Conservation (phyloP, 306 rosid genomes). For the Lotus japonicus region DNA sequence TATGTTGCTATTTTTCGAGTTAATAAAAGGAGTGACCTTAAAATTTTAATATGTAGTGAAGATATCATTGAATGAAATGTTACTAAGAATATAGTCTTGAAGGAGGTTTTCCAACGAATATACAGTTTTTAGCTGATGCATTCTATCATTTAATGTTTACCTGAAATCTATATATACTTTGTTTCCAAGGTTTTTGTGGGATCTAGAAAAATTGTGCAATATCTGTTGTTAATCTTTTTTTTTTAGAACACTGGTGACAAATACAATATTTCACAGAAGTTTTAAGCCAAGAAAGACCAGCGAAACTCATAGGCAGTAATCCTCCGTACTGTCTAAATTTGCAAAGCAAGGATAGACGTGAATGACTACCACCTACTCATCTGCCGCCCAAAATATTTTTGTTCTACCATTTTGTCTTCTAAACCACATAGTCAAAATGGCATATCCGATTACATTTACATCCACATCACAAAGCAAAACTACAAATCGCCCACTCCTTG, state of each 20-base stretch:
- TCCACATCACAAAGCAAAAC: constrained; percentile 18
- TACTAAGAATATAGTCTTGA: too few species aligned
- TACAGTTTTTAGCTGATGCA: too few species aligned
- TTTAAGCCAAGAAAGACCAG: neutral
- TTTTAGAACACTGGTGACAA: neutral
- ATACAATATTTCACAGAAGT: constrained; percentile 3
- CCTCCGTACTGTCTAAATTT: neutral
- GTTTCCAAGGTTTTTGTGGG: too few species aligned
- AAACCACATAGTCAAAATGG: neutral
- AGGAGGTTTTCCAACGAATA: too few species aligned
- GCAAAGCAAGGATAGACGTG: neutral
- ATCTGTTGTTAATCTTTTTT: too few species aligned
- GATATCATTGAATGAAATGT: too few species aligned
- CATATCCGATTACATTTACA: constrained; percentile 19
- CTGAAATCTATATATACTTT: too few species aligned
- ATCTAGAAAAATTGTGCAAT: too few species aligned
- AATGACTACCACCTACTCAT: neutral
- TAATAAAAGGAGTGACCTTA: too few species aligned
- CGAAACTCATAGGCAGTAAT: neutral
- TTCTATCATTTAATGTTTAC: too few species aligned
- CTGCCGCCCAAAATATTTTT: constrained; percentile 6
- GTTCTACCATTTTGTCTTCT: neutral
- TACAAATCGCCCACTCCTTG: constrained; percentile 17
- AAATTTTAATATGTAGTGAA: too few species aligned
- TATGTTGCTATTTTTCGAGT: too few species aligned